Percentiles rank a stretch among this genome's conserved stretches.
Conservation (phyloP, 768 basidiomycete species). For the Amanita rubescens region DNA sequence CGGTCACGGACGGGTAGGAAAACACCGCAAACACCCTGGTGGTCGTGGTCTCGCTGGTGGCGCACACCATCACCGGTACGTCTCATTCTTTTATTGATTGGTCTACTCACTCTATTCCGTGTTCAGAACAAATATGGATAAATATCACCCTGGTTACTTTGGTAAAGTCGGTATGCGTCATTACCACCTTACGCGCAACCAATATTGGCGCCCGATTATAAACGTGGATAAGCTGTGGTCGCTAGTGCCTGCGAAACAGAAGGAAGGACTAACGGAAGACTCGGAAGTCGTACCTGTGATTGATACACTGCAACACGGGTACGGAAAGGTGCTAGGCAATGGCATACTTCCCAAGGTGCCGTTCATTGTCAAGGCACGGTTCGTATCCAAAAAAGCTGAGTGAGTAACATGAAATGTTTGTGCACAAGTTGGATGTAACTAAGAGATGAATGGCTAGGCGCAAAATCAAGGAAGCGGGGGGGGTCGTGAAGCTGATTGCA, state of each 20-base stretch:
- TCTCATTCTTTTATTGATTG: slow-evolving; percentile 10
- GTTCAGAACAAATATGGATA: slow-evolving; percentile 88
- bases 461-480: slow-evolving; percentile 92
- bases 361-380: slow-evolving; percentile 98
- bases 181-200: slow-evolving; percentile 92
- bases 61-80: slow-evolving; percentile 96
- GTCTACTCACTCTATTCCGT: neutral
- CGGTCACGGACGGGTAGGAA: slow-evolving; percentile 99
- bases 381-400: slow-evolving; percentile 86
- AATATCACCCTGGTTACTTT: slow-evolving; percentile 99
- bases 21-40: slow-evolving; percentile 99
- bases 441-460: slow-evolving; percentile 21
- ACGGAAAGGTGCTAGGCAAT: slow-evolving; percentile 93
- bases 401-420: slow-evolving; percentile 21
- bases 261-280: slow-evolving; percentile 61
- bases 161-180: slow-evolving; percentile 99
- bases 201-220: slow-evolving; percentile 90
- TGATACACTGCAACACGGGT: slow-evolving; percentile 77
- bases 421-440: neutral
- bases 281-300: slow-evolving; percentile 93
- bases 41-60: slow-evolving; percentile 99
- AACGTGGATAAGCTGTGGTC: slow-evolving; percentile 98
- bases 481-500: slow-evolving; percentile 89
- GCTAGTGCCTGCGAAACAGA: slow-evolving; percentile 81
- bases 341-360: slow-evolving; percentile 88